These are phyloP conservation scores for Solanum bulbocastanum DNA, from an alignment of 257 asterid species.

Conservation along the genomic window DNA sequence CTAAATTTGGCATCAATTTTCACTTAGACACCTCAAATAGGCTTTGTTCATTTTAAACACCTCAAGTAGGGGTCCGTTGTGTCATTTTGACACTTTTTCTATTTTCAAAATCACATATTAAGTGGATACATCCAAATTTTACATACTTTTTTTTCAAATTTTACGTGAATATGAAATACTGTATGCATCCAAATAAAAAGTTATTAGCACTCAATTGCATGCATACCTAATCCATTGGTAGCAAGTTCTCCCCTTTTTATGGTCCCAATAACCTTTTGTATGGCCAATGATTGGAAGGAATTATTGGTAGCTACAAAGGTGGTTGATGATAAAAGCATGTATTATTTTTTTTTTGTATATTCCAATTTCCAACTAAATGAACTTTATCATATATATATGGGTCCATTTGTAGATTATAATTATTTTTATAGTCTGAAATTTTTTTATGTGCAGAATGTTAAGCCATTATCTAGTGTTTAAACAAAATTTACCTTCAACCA, in stretches of 20 bases:
- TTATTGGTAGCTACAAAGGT: constrained; percentile 22
- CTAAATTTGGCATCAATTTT: too few species aligned
- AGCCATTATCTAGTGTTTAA: neutral
- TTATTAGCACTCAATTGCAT: neutral
- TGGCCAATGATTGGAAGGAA: constrained; percentile 24
- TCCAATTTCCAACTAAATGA: neutral
- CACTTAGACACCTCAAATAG: too few species aligned
- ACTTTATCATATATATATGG: neutral
- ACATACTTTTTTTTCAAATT: too few species aligned
- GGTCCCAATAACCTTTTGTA: neutral
- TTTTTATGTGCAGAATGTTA: neutral
- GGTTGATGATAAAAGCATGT: neutral
- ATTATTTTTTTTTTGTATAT: too few species aligned
- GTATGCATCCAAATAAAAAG: neutral
- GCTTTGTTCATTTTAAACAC: too few species aligned
- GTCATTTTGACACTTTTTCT: too few species aligned
- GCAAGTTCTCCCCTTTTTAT: neutral
- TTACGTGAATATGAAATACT: neutral
- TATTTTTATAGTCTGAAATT: neutral
- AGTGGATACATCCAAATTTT: too few species aligned
- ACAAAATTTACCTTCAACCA: neutral
- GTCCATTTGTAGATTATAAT: neutral
- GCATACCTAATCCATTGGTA: constrained; percentile 1
- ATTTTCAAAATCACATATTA: too few species aligned
- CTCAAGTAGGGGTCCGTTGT: too few species aligned